Base-by-base conservation (phyloP, 225 moss, liverwort and hornwort species). In the Sphagnum tenellum region DNA sequence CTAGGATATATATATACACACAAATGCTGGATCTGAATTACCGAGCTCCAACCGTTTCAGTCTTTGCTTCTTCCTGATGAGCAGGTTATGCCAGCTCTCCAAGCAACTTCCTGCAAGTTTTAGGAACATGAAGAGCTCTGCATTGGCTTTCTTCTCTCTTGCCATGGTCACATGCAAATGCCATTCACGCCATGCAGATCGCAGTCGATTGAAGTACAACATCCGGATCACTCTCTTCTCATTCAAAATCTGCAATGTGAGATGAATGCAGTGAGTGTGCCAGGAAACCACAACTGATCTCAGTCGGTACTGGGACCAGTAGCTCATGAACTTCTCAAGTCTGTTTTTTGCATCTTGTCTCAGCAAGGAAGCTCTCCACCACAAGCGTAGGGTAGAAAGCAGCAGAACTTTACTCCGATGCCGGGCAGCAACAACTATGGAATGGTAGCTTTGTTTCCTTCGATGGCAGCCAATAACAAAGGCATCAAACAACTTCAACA, bases 121-220 rank as follows among this genome's bases (percentile, higher is more conserved):
- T 47, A 80, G 69, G 70, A 91, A 87, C 55, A 72, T 63, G 64
- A 86, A 81, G 49, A 76, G 63, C 53, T 86, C 71, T 11, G 86
- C 87, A 74, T 71, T 74, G 64, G 59, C 56, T 57, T 67, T 76
- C 54, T 63, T 78, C 47, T 82, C 83, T 45, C 70, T 78, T 44
- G 70, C 72, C 48, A 74, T 54, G 46, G 69, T 50, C 45, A 75
- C 66, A 59, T 75, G 57, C 59, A 69, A 65, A 45, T 62, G 55
- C 69, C 83, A 77, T 62, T 75, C 75, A 51, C 75, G 84, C 95
- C 91, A 95, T 71, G 84, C 86, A 54, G 82, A 77, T 58, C 86
- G 83, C 45, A 92, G 75, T 61, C 80, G 67, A 47, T 73, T 84
- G 63, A 82, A 84, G 66, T 77, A 82, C 29, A 81, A 73, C 52